Evolutionary conservation across 225 moss, liverwort and hornwort species (phyloP).

Genomic region (Antitrichia curtipendula): DNA sequence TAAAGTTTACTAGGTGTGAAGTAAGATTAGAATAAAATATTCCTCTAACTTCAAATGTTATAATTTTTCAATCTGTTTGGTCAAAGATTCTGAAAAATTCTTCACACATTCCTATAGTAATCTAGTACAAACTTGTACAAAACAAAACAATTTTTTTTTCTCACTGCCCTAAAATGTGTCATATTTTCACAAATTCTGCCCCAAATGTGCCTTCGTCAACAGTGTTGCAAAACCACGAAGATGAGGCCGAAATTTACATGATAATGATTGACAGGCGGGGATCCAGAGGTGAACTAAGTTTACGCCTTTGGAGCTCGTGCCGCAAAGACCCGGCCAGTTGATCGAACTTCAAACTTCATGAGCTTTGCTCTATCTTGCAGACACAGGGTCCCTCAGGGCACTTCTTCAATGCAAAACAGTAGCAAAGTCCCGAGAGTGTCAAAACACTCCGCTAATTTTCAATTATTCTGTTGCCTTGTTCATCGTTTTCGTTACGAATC

Average conservation of each 20-base stretch:
- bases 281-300: not conserved
- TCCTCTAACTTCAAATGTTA: not conserved
- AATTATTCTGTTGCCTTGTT: no score
- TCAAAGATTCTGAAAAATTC: not conserved
- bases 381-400: not conserved
- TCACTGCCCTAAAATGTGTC: not conserved
- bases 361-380: no score
- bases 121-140: not conserved
- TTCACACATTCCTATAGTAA: not conserved
- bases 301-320: not conserved
- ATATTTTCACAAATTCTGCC: not conserved
- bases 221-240: not conserved
- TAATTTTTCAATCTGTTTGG: accelerated
- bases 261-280: not conserved
- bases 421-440: no score
- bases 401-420: not conserved
- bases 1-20: no score
- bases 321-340: not conserved
- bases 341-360: not conserved
- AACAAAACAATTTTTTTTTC: no score
- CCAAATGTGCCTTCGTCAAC: not conserved
- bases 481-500: not conserved
- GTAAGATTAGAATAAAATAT: not conserved
- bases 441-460: not conserved
- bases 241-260: not conserved